phyloP scores from a whole-genome alignment of 1,284 basidiomycete species.

The Ceratobasidium sp. region DNA sequence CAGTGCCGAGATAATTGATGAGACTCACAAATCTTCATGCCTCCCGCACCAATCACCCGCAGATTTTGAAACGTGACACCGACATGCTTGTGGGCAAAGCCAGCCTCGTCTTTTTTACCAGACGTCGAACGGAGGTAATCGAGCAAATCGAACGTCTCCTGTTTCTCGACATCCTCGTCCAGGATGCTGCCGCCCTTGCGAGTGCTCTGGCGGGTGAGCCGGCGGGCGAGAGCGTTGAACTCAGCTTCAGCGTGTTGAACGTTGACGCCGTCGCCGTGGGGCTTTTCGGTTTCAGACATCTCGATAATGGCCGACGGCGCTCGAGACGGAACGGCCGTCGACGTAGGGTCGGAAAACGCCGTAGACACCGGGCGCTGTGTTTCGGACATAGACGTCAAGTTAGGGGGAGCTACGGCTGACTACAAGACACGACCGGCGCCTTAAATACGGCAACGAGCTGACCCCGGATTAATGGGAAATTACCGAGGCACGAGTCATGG shows the following conservation, averaged over 20 bases:
- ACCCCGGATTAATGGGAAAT: too few species aligned
- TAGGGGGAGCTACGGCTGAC: too few species aligned
- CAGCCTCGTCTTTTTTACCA: constrained; percentile 67
- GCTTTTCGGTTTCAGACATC: constrained; percentile 25
- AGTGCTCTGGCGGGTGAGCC: constrained; percentile 42
- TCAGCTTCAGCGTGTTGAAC: constrained; percentile 32
- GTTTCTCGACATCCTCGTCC: constrained; percentile 30
- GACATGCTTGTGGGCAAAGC: constrained; percentile 86
- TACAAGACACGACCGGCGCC: too few species aligned
- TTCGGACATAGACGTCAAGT: background rate
- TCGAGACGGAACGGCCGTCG: constrained; percentile 32
- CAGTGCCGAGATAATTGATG: constrained; percentile 53
- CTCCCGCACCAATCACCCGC: constrained; percentile 64
- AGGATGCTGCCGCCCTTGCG: background rate
- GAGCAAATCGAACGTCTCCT: constrained; percentile 44
- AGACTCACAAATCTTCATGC: constrained; percentile 66
- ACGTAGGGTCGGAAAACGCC: constrained; percentile 17
- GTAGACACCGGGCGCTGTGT: background rate
- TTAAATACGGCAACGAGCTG: too few species aligned
- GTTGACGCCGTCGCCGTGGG: constrained; percentile 22
- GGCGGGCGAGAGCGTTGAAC: constrained; percentile 40
- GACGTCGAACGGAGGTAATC: constrained; percentile 41
- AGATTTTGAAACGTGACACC: constrained; percentile 85
- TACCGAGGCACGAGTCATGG: background rate
- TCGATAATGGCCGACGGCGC: constrained; percentile 19